Evolutionary conservation across 2,329 filamentous ascomycete genomes (phyloP).

Genomic region (Pseudovirgaria hyperparasitica): DNA sequence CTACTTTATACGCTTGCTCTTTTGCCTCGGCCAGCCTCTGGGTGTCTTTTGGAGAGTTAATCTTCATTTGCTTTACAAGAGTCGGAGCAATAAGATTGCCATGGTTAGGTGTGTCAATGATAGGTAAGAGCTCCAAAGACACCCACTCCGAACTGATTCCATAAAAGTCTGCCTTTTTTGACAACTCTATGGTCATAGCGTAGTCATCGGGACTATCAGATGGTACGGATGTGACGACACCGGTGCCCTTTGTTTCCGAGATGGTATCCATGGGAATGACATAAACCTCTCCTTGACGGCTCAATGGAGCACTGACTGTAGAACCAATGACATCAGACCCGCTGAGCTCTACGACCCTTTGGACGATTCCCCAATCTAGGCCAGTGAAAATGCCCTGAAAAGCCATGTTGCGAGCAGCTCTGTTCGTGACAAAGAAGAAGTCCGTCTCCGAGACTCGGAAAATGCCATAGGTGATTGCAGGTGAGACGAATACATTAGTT

Average conservation of each 20-base stretch:
- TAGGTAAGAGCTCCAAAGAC: constrained; percentile 67
- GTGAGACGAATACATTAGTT: constrained; percentile 80
- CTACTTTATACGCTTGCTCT: too few relatives aligned
- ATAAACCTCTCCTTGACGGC: constrained; percentile 64
- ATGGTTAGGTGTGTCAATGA: too few relatives aligned
- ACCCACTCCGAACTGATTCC: constrained; percentile 89
- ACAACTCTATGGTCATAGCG: constrained; percentile 67
- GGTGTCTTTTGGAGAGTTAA: too few relatives aligned
- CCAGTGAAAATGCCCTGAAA: constrained; percentile 72
- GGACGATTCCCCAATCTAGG: constrained; percentile 56
- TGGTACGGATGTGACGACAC: constrained; percentile 82
- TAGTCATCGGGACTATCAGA: constrained; percentile 88
- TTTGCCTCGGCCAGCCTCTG: too few relatives aligned
- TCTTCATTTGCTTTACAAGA: too few relatives aligned
- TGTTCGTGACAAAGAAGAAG: constrained; percentile 67
- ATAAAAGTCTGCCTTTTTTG: constrained; percentile 86
- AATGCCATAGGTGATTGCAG: constrained; percentile 74
- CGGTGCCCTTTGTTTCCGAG: constrained; percentile 77
- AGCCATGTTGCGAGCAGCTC: constrained; percentile 79
- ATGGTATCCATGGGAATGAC: constrained; percentile 87
- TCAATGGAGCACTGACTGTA: constrained; percentile 69
- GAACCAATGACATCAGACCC: constrained; percentile 71
- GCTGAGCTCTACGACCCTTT: constrained; percentile 56
- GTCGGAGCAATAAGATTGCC: too few relatives aligned
- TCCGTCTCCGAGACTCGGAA: constrained; percentile 54